Percentiles rank a stretch among this genome's conserved stretches.
phyloP scores from a whole-genome alignment of 768 basidiomycete species.

The Panellus pusillus region DNA sequence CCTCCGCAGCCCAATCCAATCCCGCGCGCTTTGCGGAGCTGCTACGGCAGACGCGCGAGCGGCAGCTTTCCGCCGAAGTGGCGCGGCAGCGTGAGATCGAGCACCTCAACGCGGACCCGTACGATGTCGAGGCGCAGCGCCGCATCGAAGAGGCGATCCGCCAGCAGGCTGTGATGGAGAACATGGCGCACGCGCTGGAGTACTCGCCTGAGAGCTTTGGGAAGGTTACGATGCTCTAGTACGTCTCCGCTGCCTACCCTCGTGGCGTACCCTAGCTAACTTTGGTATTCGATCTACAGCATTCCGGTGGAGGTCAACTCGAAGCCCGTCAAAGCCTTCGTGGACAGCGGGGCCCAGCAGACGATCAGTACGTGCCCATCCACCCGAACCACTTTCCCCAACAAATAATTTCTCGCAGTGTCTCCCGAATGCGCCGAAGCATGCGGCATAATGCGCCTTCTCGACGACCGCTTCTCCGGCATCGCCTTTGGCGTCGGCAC shows the following conservation, averaged over 20 bases:
- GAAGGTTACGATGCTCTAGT: slow-evolving; percentile 96
- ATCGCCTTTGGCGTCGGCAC: slow-evolving; percentile 94
- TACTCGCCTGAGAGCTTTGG: slow-evolving; percentile 94
- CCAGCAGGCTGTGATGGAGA: slow-evolving; percentile 87
- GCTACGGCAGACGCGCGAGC: slow-evolving; percentile 58
- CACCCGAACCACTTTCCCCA: slow-evolving; percentile 4
- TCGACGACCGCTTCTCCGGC: slow-evolving; percentile 85
- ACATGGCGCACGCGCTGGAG: slow-evolving; percentile 91
- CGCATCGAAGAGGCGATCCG: slow-evolving; percentile 93
- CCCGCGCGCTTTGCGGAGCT: slow-evolving; percentile 77
- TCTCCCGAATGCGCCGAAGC: slow-evolving; percentile 5
- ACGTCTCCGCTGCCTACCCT: slow-evolving; percentile 33
- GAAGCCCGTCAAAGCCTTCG: slow-evolving; percentile 89
- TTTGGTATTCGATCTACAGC: slow-evolving; percentile 35
- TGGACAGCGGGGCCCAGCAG: slow-evolving; percentile 95
- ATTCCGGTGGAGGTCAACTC: slow-evolving; percentile 93
- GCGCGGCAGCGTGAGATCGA: slow-evolving; percentile 61
- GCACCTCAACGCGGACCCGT: slow-evolving; percentile 83
- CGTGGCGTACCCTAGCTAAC: too few relatives aligned
- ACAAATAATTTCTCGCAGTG: slow-evolving; percentile 27
- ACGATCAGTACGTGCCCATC: slow-evolving; percentile 73
- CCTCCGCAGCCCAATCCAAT: slow-evolving; percentile 63
- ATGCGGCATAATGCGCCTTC: slow-evolving; percentile 83
- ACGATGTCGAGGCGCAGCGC: slow-evolving; percentile 86
- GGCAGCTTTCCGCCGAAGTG: slow-evolving; percentile 53